A percentile compares a stretch with the other conserved stretches of the same genome.
These are phyloP conservation scores for Salvia sclarea DNA, from an alignment of 305 asterid genomes.

Conservation along the genomic window DNA sequence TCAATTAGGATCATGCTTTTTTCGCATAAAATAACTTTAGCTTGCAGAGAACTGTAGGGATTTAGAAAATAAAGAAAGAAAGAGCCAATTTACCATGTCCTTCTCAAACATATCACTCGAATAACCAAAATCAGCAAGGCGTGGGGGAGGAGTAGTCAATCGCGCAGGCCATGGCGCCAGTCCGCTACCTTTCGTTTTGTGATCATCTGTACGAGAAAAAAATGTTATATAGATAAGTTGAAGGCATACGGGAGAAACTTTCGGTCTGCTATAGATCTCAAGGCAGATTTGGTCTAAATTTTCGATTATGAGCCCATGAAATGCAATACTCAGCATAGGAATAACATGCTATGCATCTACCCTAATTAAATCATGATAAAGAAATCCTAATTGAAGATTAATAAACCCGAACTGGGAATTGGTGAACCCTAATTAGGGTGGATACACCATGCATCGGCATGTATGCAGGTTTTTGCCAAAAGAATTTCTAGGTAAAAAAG, in stretches of 20 bases:
- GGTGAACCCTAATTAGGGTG: not conserved
- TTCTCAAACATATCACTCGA: slow-evolving; percentile 82
- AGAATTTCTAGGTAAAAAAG: not conserved
- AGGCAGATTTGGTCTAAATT: not conserved
- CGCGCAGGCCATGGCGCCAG: slow-evolving; percentile 97
- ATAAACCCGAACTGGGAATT: not conserved
- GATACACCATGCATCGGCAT: not conserved
- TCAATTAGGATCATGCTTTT: too few relatives aligned
- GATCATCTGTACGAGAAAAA: slow-evolving; percentile 66
- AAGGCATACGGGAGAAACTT: slow-evolving; percentile 1
- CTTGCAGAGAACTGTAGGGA: not conserved
- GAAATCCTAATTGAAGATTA: too few relatives aligned
- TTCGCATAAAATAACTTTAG: too few relatives aligned
- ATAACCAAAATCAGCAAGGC: slow-evolving; percentile 96
- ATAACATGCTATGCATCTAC: too few relatives aligned
- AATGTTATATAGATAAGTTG: slow-evolving; percentile 23
- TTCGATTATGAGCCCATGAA: not conserved
- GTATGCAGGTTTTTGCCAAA: not conserved
- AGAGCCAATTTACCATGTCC: slow-evolving; percentile 62
- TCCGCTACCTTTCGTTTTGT: slow-evolving; percentile 72
- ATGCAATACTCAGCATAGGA: not conserved
- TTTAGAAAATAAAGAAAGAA: not conserved
- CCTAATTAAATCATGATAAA: too few relatives aligned
- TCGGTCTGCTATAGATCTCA: not conserved
- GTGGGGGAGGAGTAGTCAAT: slow-evolving; percentile 82